phyloP scores from a whole-genome alignment of 2,329 filamentous ascomycete species.

The Sarocladium kiliense region DNA sequence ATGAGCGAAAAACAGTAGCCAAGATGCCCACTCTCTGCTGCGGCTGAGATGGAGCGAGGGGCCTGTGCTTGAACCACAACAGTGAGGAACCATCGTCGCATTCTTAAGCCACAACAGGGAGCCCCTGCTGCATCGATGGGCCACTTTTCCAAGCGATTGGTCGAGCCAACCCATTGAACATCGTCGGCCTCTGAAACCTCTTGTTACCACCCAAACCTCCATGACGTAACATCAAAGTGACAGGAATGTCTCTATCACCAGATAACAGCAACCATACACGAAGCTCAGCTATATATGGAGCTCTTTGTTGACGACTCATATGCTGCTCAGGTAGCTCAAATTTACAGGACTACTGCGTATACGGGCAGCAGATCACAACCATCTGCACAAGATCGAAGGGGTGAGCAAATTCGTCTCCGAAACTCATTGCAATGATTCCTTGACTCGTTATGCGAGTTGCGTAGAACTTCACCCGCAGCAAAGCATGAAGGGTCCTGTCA shows the following conservation, averaged over 20 bases:
- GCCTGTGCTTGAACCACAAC: constrained; percentile 8
- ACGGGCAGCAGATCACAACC: too few relatives aligned
- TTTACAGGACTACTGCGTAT: too few relatives aligned
- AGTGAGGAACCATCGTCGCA: not conserved
- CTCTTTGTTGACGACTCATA: too few relatives aligned
- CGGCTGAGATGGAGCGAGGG: not conserved
- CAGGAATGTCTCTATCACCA: not conserved
- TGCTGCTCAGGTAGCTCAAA: too few relatives aligned
- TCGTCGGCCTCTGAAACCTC: not conserved
- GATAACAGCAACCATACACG: not conserved
- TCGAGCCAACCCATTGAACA: not conserved
- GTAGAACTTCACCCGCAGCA: too few relatives aligned
- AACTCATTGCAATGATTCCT: too few relatives aligned
- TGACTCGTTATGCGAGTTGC: too few relatives aligned
- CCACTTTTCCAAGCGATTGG: not conserved
- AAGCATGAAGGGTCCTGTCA: constrained; percentile 3
- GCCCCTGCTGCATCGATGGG: not conserved
- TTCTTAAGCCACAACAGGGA: not conserved
- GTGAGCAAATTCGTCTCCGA: too few relatives aligned
- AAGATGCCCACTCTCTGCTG: not conserved
- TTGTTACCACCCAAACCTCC: not conserved
- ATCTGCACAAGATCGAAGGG: too few relatives aligned
- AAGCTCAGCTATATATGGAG: not conserved
- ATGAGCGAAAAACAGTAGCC: not conserved
- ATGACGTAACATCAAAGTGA: constrained; percentile 4